phyloP scores from a whole-genome alignment of 1,284 basidiomycete genomes.

The Afroboletus lepidellus region DNA sequence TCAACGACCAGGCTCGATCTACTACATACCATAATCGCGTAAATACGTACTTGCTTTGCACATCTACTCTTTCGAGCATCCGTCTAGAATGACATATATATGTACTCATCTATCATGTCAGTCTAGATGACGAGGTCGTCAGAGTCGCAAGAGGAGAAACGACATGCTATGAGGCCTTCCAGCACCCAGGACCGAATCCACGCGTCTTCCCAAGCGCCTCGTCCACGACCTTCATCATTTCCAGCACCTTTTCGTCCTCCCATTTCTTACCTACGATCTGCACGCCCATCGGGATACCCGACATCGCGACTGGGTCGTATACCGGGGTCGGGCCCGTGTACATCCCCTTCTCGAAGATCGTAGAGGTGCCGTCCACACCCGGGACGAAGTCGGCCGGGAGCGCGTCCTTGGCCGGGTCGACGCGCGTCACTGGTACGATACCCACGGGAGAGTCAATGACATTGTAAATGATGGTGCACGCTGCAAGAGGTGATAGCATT shows the following conservation, averaged over 20 bases:
- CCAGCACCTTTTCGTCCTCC: slow-evolving; percentile 86
- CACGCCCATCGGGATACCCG: slow-evolving; percentile 80
- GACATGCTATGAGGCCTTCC: slow-evolving; percentile 15
- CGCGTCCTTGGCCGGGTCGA: slow-evolving; percentile 63
- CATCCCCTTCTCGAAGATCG: slow-evolving; percentile 56
- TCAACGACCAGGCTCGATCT: neutral
- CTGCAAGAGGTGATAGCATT: slow-evolving; percentile 52
- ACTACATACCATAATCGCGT: neutral
- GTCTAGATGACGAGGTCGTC: neutral
- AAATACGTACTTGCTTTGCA: neutral
- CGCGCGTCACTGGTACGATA: slow-evolving; percentile 76
- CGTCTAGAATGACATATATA: neutral
- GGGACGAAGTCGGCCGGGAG: slow-evolving; percentile 58
- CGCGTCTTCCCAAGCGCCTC: slow-evolving; percentile 52
- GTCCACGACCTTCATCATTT: slow-evolving; percentile 81
- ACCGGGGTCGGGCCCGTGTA: slow-evolving; percentile 50
- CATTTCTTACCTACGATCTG: slow-evolving; percentile 78
- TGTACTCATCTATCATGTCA: neutral
- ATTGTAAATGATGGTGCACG: slow-evolving; percentile 63
- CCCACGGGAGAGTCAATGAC: slow-evolving; percentile 78
- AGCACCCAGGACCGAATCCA: slow-evolving; percentile 52
- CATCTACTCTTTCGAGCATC: neutral
- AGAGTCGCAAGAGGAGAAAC: neutral
- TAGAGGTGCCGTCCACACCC: slow-evolving; percentile 46
- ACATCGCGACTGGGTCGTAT: slow-evolving; percentile 73